Base-by-base conservation (phyloP, 2,329 filamentous ascomycete species). In the Chaetomiaceae sp. region DNA sequence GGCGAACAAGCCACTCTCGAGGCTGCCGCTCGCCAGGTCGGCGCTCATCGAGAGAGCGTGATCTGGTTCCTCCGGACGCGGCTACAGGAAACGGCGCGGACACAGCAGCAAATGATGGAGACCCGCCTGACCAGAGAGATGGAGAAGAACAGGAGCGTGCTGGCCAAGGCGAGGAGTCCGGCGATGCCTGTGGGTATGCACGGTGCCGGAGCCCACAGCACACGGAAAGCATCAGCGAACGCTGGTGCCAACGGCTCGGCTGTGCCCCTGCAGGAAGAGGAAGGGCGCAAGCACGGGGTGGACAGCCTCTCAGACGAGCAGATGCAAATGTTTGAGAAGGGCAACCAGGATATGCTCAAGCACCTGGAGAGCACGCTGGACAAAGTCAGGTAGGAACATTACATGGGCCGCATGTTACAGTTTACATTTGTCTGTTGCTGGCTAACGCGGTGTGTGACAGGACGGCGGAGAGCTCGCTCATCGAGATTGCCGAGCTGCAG, bases 351-450 rank as follows among this genome's bases (percentile, higher is more conserved):
- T 53, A 89, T 98, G 83, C 75, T 97, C 57, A 86, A 86, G 65
- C 87, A 95, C 66, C 95, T 94, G 65, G 88, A 96, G 66, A 88
- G 86, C 68, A 89, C 87, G n/a, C 71, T 97, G 63, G 85, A 90
- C 65, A 93, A 97, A 75, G 88, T 97, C 56, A 86, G 85, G 87
- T 94, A 78, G 45, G 86, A 76, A n/a, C n/a, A n/a, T n/a, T n/a
- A n/a, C n/a, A n/a, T n/a, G n/a, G n/a, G n/a, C n/a, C n/a, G n/a
- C n/a, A n/a, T n/a, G n/a, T n/a, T n/a, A n/a, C n/a, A n/a, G n/a
- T n/a, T n/a, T n/a, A n/a, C n/a, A n/a, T n/a, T n/a, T 4, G 19
- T 26, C 14, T 6, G 14, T 6, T 7, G 12, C 33, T 42, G 14
- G 15, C 38, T 48, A 50, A 50, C n/a, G 19, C 11, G n/a, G n/a